Base-by-base conservation (phyloP, 169 alveolate species). In the Plasmodium cynomolgi region DNA sequence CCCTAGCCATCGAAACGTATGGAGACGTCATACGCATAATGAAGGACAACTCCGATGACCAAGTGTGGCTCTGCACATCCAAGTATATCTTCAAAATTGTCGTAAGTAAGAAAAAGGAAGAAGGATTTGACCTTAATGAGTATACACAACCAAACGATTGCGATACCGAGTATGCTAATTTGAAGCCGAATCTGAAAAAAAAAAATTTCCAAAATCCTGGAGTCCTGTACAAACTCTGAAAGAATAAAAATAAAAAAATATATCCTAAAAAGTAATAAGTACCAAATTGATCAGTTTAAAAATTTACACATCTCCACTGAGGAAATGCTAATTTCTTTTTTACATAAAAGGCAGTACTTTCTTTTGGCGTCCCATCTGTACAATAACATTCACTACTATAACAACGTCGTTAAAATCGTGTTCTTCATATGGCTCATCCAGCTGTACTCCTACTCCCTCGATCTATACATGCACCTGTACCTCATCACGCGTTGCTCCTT, bases 41-140 rank as follows among this genome's bases (percentile, higher is more conserved):
- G 92, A 91, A 91, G 75, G 92, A 91, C 71, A 71, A 91, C 23
- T 71, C 62, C 4, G 95, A 91, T 50, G 77, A 91, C 58, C 84
- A 91, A 82, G 81, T 91, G 56, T 91, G 95, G 95, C 34, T 91
- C 33, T 71, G 95, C 29, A 91, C 95, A 71, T 91, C 95, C 17
- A 91, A 91, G 58, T 74, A 91, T 82, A 91, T 91, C n/a, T 91
- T 82, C 75, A 91, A 91, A 82, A 91, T 91, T 26, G 33, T 71
- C 4, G 56, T 34, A 44, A 91, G 75, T 72, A 91, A 91, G 62
- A 91, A 72, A 72, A 91, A 82, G 13, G 62, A 75, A 37, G 92
- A 81, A 33, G 56, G 73, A 75, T 3, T 58, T 3, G 29, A 39
- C 77, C 56, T 81, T 29, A 68, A 26, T 26, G 41, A 68, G 17